These are phyloP conservation scores for Nicotiana benthamiana DNA, from an alignment of 257 asterid species.

Conservation along the genomic window DNA sequence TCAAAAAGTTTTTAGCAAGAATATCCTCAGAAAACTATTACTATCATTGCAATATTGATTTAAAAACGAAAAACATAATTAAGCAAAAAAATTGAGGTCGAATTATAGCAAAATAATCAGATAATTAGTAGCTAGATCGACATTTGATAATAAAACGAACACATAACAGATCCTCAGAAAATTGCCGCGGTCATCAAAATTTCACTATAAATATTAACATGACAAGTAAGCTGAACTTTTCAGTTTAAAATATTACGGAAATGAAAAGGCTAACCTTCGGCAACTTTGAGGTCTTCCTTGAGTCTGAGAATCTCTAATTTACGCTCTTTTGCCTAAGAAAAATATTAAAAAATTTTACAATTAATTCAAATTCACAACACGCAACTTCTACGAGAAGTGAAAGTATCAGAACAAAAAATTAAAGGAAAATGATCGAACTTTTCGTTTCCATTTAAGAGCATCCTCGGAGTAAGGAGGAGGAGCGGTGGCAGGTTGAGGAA, in stretches of 20 bases:
- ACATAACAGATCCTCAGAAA: neutral
- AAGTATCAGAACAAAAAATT: neutral
- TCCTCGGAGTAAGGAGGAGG: constrained; percentile 27
- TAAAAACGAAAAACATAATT: neutral
- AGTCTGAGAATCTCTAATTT: constrained; percentile 70
- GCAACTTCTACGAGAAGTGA: neutral
- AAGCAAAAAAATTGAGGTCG: neutral
- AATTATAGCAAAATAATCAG: neutral
- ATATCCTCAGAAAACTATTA: neutral
- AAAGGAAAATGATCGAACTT: neutral
- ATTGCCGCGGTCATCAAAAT: neutral
- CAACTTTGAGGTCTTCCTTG: constrained; percentile 65
- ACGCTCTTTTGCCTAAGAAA: constrained; percentile 63
- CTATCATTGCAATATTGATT: neutral
- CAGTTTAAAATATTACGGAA: constrained; percentile 1
- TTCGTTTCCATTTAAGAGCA: neutral
- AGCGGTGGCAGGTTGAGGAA: constrained; percentile 10
- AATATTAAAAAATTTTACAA: neutral
- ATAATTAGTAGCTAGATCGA: neutral
- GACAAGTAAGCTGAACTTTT: constrained; percentile 31
- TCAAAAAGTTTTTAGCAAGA: neutral
- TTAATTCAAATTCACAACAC: neutral
- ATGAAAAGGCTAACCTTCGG: constrained; percentile 53
- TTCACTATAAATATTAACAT: neutral
- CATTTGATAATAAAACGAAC: neutral